A percentile compares a stretch with the other conserved stretches of the same genome.
These are phyloP conservation scores for Letharia lupina DNA, from an alignment of 495 filamentous ascomycete species.

Conservation along the genomic window DNA sequence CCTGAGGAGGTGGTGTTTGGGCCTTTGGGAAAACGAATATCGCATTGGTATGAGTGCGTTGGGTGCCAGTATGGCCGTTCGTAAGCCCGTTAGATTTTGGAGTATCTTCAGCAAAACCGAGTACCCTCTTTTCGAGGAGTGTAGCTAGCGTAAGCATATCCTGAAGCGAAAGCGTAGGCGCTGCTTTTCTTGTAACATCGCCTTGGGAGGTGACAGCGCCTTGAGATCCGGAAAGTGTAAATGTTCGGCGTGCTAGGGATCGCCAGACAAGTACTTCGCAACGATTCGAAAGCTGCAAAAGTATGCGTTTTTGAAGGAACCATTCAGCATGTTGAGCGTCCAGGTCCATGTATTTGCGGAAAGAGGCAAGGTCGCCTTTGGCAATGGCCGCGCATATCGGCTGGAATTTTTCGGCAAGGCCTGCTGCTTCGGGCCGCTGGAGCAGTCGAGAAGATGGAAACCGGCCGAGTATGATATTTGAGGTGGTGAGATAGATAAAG, in stretches of 20 bases:
- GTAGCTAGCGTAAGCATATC: constrained; percentile 44
- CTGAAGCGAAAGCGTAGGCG: constrained; percentile 48
- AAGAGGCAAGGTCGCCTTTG: constrained; percentile 68
- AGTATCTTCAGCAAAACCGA: constrained; percentile 8
- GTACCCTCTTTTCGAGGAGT: constrained; percentile 28
- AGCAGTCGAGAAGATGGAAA: constrained; percentile 65
- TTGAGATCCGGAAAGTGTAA: constrained; percentile 51
- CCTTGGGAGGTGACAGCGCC: constrained; percentile 37
- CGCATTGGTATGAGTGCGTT: constrained; percentile 26
- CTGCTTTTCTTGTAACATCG: constrained; percentile 38
- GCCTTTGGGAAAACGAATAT: constrained; percentile 25
- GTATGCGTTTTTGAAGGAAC: constrained; percentile 68
- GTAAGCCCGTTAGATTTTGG: not conserved
- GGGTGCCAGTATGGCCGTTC: constrained; percentile 7
- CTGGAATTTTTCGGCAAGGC: constrained; percentile 61
- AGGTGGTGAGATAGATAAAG: constrained; percentile 73
- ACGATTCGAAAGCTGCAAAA: constrained; percentile 61
- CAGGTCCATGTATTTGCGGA: constrained; percentile 56
- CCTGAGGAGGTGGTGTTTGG: constrained; percentile 3
- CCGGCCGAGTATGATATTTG: constrained; percentile 76
- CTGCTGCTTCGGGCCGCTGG: constrained; percentile 59
- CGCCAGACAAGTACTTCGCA: constrained; percentile 81
- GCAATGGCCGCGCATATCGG: constrained; percentile 67
- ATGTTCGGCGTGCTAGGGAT: constrained; percentile 68
- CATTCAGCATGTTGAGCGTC: constrained; percentile 47